These are phyloP conservation scores for Hygrocybe punicea DNA, from an alignment of 768 basidiomycete species.

Conservation along the genomic window DNA sequence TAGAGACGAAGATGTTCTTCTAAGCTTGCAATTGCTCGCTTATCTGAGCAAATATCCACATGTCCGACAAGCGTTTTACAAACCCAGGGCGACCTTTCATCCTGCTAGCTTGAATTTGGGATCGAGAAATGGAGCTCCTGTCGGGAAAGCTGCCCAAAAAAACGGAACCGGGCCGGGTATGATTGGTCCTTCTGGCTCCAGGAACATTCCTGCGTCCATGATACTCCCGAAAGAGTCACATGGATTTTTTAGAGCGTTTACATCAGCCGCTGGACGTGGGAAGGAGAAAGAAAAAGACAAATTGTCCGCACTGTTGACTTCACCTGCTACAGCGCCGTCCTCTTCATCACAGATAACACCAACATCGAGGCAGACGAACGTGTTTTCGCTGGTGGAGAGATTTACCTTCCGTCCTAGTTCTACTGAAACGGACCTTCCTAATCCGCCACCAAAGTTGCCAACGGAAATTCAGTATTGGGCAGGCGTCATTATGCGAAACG, in stretches of 20 bases:
- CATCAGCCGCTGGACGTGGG: conserved; percentile 40
- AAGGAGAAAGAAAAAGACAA: conserved; percentile 45
- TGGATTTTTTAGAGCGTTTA: conserved; percentile 47
- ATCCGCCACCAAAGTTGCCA: conserved; percentile 69
- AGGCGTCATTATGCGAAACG: conserved; percentile 99
- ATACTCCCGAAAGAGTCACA: conserved; percentile 14
- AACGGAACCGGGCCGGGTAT: not conserved
- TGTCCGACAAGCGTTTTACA: conserved; percentile 93
- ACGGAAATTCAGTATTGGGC: conserved; percentile 98
- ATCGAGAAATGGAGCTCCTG: conserved; percentile 20
- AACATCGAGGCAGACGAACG: conserved; percentile 73
- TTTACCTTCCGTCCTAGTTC: conserved; percentile 94
- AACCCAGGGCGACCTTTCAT: conserved; percentile 77
- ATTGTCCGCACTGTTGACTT: not conserved
- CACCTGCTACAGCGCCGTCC: not conserved
- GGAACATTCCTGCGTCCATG: conserved; percentile 10
- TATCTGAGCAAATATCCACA: conserved; percentile 98
- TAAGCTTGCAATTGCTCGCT: conserved; percentile 87
- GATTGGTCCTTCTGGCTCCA: conserved; percentile 3
- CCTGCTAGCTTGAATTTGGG: conserved; percentile 56
- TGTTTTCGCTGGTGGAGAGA: conserved; percentile 93
- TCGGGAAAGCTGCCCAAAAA: not conserved
- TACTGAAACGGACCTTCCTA: conserved; percentile 67
- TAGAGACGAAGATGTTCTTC: conserved; percentile 90
- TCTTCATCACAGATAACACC: conserved; percentile 8